These are phyloP conservation scores for Barbarea vulgaris DNA, from an alignment of 345 rosid genomes.

Conservation along the genomic window DNA sequence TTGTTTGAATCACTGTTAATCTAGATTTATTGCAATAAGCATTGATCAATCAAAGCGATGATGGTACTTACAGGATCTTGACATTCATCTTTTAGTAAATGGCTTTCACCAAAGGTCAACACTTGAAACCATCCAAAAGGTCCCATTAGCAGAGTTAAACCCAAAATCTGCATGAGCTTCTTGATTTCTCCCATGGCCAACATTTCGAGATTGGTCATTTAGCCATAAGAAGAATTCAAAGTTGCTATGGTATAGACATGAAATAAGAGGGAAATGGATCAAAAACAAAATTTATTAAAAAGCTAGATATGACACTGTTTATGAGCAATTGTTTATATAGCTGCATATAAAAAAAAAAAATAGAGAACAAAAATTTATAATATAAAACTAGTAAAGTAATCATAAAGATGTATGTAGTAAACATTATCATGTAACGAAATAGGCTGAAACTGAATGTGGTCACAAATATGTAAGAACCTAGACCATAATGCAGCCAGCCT, in stretches of 20 bases:
- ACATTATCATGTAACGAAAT: conserved; percentile 28
- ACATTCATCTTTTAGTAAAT: not conserved
- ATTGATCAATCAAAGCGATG: not conserved
- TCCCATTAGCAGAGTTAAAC: not conserved
- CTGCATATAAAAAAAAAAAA: conserved; percentile 9
- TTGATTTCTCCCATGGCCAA: too few species aligned
- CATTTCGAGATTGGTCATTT: too few species aligned
- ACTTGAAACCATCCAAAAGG: not conserved
- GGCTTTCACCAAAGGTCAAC: not conserved
- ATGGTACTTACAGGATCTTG: not conserved
- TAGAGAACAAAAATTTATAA: not conserved
- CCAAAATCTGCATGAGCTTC: not conserved
- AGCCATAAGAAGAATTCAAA: not conserved
- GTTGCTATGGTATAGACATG: not conserved
- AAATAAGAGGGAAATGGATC: not conserved
- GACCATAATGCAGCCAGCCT: conserved; percentile 27
- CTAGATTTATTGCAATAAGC: not conserved
- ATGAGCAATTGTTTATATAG: not conserved
- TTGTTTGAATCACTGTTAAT: conserved; percentile 1
- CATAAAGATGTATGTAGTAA: conserved; percentile 19
- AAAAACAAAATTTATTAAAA: not conserved
- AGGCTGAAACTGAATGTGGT: conserved; percentile 20
- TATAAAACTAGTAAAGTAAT: conserved; percentile 3
- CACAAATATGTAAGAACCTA: conserved; percentile 29
- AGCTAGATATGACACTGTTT: conserved; percentile 19